A percentile compares a stretch with the other conserved stretches of the same genome.
These are phyloP conservation scores for Kodamaea hsintzibuensis DNA, from an alignment of 805 yeast species.

Conservation along the genomic window DNA sequence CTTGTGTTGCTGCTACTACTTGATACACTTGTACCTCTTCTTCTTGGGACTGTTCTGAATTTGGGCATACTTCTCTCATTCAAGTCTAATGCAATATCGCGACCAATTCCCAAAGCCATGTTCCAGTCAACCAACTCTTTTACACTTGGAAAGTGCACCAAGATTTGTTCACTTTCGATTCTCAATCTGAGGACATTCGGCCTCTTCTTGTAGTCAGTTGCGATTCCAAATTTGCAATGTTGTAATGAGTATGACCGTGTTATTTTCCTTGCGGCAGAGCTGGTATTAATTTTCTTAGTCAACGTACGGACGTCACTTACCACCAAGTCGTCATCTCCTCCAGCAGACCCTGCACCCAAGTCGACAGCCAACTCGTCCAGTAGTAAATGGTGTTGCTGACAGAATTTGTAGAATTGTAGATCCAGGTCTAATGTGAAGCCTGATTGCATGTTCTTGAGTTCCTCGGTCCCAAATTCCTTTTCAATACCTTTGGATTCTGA, in stretches of 20 bases:
- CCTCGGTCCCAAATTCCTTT: slow-evolving; percentile 13
- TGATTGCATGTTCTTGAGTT: slow-evolving; percentile 17
- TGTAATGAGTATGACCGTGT: slow-evolving; percentile 78
- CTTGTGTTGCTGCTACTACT: slow-evolving; percentile 8
- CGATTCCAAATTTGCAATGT: slow-evolving; percentile 80
- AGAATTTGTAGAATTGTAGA: slow-evolving; percentile 27
- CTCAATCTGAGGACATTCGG: slow-evolving; percentile 71
- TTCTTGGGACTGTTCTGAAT: slow-evolving; percentile 78
- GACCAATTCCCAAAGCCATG: slow-evolving; percentile 67
- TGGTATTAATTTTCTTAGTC: not conserved
- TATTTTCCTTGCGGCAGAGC: slow-evolving; percentile 20
- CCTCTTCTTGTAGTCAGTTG: slow-evolving; percentile 77
- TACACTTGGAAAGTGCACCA: slow-evolving; percentile 62
- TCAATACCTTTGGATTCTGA: slow-evolving; percentile 7
- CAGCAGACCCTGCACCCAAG: slow-evolving; percentile 5
- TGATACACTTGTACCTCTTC: slow-evolving; percentile 29
- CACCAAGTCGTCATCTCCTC: not conserved
- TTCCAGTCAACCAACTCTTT: slow-evolving; percentile 81
- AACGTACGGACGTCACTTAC: not conserved
- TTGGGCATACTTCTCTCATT: slow-evolving; percentile 69
- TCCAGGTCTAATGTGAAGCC: slow-evolving; percentile 26
- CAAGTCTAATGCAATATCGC: slow-evolving; percentile 77
- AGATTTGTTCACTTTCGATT: slow-evolving; percentile 78
- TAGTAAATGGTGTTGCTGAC: slow-evolving; percentile 19
- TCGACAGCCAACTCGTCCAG: slow-evolving; percentile 4